A percentile compares a stretch with the other conserved stretches of the same genome.
Conservation (phyloP, 345 rosid species). For the Bruguiera gymnorhiza region DNA sequence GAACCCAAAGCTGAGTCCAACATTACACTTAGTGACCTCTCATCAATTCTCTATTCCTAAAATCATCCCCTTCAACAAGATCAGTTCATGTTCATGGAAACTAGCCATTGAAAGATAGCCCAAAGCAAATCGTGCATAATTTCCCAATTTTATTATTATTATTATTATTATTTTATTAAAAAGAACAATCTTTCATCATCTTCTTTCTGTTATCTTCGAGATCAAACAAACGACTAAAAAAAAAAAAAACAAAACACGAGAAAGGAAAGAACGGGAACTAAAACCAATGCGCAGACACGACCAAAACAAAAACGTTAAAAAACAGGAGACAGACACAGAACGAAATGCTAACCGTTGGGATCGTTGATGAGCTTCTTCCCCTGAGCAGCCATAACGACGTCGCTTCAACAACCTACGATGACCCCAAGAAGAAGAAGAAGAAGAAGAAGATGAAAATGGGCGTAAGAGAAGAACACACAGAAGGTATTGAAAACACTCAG, state of each 20-base stretch:
- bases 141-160: no score
- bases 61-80: no score
- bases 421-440: not conserved
- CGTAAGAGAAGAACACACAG: no score
- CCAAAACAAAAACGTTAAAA: not conserved
- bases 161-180: not conserved
- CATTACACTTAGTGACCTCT: no score
- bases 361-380: slow-evolving; percentile 90
- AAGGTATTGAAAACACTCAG: no score
- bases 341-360: slow-evolving; percentile 62
- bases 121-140: no score
- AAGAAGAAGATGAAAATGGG: no score
- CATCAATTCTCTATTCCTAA: no score
- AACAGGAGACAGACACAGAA: not conserved
- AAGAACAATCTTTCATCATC: no score
- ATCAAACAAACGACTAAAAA: not conserved
- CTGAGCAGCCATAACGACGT: slow-evolving; percentile 54
- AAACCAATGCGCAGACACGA: slow-evolving; percentile 5
- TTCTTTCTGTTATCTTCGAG: not conserved
- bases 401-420: not conserved
- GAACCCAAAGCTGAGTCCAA: no score
- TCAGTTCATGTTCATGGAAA: no score
- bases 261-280: slow-evolving; percentile 1
- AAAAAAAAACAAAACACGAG: not conserved
- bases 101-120: no score